Evolutionary conservation across 495 filamentous ascomycete species (phyloP), one percentile per base, ranked within the genome.

Genomic region (Penicillium angulare): DNA sequence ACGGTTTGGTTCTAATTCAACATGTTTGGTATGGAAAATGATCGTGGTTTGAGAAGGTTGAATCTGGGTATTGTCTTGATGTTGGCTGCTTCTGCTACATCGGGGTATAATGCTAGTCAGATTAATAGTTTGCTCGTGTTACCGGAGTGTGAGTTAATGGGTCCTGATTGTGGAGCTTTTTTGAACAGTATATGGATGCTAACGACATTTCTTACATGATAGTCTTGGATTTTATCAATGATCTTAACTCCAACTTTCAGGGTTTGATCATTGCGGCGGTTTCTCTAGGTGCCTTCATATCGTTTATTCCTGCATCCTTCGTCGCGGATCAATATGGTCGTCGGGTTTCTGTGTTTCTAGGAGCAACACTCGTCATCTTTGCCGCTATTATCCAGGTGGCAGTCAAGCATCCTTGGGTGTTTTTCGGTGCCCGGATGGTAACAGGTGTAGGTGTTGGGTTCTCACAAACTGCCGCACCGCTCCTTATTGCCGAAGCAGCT

Each of bases 41-140:
- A 64, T 46, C 26, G 33, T 31, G 62, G 62, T 5, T 31, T 65
- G 33, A 51, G 62, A 17, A 50, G 44, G 33, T 33, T 65, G 39
- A 65, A 65, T 42, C 39, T 63, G 7, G 62, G 62, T 16, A 65
- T 65, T 43, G 38, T 41, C 24, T 56, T 65, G 34, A 63, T 65
- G 56, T 43, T 65, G 10, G 50, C 59, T 46, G 59, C 62, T 17
- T 63, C 62, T 5, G 62, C 62, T 36, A 63, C 59, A 0, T 48
- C 62, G 5, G 62, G 62, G 29, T 65, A 63, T 26, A 63, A 59
- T 52, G 56, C 59, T 23, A 65, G 62, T 34, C 57, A 63, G 54
- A 65, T 65, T 46, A 65, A 65, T 35, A 59, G 62, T 23, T 40
- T 65, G 6, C 50, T 63, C 3, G 62, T 65, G 2, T 50, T 65